These are phyloP conservation scores for Neobulgaria alba DNA, from an alignment of 2,329 filamentous ascomycete genomes.

Conservation along the genomic window DNA sequence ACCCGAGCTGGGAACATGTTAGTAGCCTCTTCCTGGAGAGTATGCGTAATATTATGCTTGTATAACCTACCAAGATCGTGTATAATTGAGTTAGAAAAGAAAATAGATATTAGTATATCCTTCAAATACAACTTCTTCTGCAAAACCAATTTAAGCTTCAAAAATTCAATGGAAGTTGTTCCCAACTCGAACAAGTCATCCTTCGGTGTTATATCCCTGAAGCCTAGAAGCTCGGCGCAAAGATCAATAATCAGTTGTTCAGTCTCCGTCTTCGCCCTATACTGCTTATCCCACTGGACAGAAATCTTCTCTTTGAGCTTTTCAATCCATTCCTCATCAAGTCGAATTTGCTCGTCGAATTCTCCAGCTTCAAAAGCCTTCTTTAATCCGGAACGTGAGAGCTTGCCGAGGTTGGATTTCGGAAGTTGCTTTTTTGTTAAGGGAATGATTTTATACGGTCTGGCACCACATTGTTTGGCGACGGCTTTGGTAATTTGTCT, in stretches of 20 bases:
- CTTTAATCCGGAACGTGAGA: slow-evolving; percentile 32
- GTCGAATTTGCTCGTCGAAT: slow-evolving; percentile 16
- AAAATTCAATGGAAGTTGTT: slow-evolving; percentile 20
- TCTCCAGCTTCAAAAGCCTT: slow-evolving; percentile 24
- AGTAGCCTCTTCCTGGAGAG: no score
- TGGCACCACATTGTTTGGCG: slow-evolving; percentile 15
- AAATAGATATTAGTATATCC: slow-evolving; percentile 30
- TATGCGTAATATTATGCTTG: no score
- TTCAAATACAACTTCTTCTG: slow-evolving; percentile 17
- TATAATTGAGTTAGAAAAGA: slow-evolving; percentile 31
- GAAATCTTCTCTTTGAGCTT: slow-evolving; percentile 13
- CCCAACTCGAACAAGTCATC: slow-evolving; percentile 28
- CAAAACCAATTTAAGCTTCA: slow-evolving; percentile 11
- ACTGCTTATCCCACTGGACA: slow-evolving; percentile 17
- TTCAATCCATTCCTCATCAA: slow-evolving; percentile 9
- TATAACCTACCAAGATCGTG: no score
- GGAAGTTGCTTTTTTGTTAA: slow-evolving; percentile 21
- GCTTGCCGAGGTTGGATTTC: slow-evolving; percentile 35
- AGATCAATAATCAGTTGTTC: slow-evolving; percentile 16
- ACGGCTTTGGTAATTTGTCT: slow-evolving; percentile 20
- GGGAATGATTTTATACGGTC: slow-evolving; percentile 25
- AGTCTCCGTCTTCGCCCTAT: slow-evolving; percentile 13
- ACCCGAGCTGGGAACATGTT: no score
- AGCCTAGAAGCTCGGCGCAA: slow-evolving; percentile 14
- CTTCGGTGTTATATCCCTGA: slow-evolving; percentile 12